Evolutionary conservation across 139 green algal genomes (phyloP).

Genomic region (Dunaliella sp.): DNA sequence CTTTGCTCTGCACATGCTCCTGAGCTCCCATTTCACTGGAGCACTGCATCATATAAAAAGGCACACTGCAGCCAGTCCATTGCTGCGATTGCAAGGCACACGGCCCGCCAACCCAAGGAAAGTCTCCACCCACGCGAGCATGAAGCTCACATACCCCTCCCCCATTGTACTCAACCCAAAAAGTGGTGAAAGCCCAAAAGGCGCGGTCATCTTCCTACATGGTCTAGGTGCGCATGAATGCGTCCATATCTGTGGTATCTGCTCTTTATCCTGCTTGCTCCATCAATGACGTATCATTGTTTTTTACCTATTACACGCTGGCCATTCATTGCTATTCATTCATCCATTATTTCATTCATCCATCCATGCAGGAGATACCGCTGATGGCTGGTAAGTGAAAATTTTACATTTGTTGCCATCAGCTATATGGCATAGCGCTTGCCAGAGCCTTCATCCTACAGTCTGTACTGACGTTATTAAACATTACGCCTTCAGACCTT

Average conservation of each 20-base stretch:
- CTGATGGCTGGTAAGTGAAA: too few species aligned
- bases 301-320: background rate
- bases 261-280: background rate
- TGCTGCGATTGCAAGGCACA: background rate
- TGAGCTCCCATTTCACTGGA: background rate
- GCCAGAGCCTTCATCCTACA: too few species aligned
- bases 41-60: background rate
- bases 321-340: too few species aligned
- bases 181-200: slow-evolving; percentile 8
- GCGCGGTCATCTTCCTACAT: slow-evolving; percentile 55
- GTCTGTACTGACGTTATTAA: too few species aligned
- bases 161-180: slow-evolving; percentile 22
- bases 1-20: slow-evolving; percentile 1
- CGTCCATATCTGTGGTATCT: background rate
- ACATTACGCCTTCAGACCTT: too few species aligned
- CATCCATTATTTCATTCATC: too few species aligned
- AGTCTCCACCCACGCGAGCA: background rate
- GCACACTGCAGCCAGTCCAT: background rate
- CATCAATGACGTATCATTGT: background rate
- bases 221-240: slow-evolving; percentile 43
- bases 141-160: background rate
- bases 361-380: too few species aligned
- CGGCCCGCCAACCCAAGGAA: too few species aligned
- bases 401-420: too few species aligned
- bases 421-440: too few species aligned